phyloP scores from a whole-genome alignment of 208 protist genomes.

The Entamoeba moshkovskii region DNA sequence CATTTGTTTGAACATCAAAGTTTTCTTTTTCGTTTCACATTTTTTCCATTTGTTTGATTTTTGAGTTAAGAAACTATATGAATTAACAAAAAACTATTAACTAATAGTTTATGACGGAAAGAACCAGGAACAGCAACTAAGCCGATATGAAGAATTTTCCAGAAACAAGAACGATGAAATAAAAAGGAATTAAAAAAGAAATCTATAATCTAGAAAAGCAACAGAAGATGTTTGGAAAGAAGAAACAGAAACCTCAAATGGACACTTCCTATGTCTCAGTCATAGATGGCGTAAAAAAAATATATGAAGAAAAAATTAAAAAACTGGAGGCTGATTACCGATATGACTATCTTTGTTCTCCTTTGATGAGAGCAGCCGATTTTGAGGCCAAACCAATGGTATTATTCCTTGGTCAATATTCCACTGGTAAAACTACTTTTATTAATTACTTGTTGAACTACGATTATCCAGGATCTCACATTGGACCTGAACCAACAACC shows the following conservation, averaged over 20 bases:
- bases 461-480: background rate
- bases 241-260: background rate
- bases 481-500: conserved; percentile 18
- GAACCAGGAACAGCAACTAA: too few relatives aligned
- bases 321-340: background rate
- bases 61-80: too few relatives aligned
- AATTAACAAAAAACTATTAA: too few relatives aligned
- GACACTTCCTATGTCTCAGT: background rate
- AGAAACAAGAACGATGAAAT: too few relatives aligned
- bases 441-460: conserved; percentile 3
- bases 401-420: conserved; percentile 18
- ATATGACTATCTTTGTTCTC: background rate
- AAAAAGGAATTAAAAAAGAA: too few relatives aligned
- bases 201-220: too few relatives aligned
- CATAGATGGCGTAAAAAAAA: background rate
- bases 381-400: background rate
- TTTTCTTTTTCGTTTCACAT: too few relatives aligned
- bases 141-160: too few relatives aligned
- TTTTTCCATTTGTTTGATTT: too few relatives aligned
- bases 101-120: too few relatives aligned
- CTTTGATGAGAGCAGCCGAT: background rate
- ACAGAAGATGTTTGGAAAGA: background rate
- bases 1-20: too few relatives aligned
- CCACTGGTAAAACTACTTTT: conserved; percentile 21
- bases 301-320: background rate